Percentiles rank a stretch among this genome's conserved stretches.
Conservation (phyloP, 805 yeast species). For the Kodamaea leandrae region DNA sequence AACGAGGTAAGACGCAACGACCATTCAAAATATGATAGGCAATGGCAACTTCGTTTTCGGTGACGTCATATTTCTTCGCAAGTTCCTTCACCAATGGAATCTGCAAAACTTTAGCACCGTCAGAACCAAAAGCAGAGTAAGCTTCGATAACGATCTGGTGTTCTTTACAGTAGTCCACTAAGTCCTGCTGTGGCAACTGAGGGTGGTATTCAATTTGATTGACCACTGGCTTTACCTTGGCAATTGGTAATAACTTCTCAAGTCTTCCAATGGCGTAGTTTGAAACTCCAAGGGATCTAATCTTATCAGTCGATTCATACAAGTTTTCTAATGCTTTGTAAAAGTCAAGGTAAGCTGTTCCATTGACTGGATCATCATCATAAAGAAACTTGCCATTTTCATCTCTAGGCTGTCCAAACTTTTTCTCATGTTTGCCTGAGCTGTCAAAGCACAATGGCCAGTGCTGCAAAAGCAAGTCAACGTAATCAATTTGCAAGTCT, state of each 20-base stretch:
- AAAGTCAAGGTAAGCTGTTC: slow-evolving; percentile 29
- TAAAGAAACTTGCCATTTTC: slow-evolving; percentile 31
- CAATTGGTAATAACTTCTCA: slow-evolving; percentile 34
- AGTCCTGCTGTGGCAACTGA: slow-evolving; percentile 36
- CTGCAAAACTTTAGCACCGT: slow-evolving; percentile 62
- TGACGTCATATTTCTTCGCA: slow-evolving; percentile 54
- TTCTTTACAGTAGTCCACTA: slow-evolving; percentile 36
- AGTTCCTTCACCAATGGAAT: slow-evolving; percentile 49
- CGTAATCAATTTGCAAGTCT: slow-evolving; percentile 44
- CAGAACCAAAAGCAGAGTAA: slow-evolving; percentile 62
- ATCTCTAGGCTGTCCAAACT: slow-evolving; percentile 36
- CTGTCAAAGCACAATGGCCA: slow-evolving; percentile 49
- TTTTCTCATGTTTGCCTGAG: slow-evolving; percentile 24
- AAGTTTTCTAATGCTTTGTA: slow-evolving; percentile 31
- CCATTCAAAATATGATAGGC: slow-evolving; percentile 65
- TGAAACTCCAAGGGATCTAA: slow-evolving; percentile 57
- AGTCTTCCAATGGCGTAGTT: slow-evolving; percentile 40
- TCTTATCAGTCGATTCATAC: slow-evolving; percentile 29
- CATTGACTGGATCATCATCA: slow-evolving; percentile 35
- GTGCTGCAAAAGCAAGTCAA: slow-evolving; percentile 47
- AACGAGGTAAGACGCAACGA: slow-evolving; percentile 64
- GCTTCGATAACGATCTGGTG: slow-evolving; percentile 47
- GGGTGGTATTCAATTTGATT: slow-evolving; percentile 49
- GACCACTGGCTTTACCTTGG: slow-evolving; percentile 47
- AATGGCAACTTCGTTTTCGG: slow-evolving; percentile 54